These are phyloP conservation scores for Chlorella sorokiniana DNA, from an alignment of 139 green algal species.

Conservation along the genomic window DNA sequence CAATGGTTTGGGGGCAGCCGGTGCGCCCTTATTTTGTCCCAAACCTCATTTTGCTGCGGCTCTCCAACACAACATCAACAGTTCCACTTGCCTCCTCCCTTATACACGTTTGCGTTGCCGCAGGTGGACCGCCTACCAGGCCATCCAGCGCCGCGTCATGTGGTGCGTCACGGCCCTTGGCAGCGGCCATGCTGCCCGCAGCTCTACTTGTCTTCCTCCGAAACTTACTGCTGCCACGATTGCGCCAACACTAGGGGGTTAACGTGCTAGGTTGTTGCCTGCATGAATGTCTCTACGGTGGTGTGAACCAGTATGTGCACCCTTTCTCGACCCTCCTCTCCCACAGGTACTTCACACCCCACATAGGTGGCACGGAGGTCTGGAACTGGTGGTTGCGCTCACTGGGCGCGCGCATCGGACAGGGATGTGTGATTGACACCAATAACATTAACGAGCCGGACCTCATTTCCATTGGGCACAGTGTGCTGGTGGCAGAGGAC, in stretches of 20 bases:
- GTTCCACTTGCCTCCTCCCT: too few species aligned
- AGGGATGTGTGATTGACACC: background rate
- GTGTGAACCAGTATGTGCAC: too few species aligned
- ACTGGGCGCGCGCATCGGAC: background rate
- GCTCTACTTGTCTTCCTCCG: too few species aligned
- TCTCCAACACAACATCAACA: too few species aligned
- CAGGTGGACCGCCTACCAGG: background rate
- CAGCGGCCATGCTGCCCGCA: too few species aligned
- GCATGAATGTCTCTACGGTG: too few species aligned
- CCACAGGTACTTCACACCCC: background rate
- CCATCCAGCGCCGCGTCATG: background rate
- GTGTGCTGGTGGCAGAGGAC: background rate
- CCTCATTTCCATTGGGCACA: background rate
- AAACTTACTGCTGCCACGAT: too few species aligned
- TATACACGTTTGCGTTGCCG: too few species aligned
- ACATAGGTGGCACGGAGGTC: background rate
- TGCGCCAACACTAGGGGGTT: too few species aligned
- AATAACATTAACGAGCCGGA: background rate
- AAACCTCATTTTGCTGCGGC: background rate
- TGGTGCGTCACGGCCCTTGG: background rate
- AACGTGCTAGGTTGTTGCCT: too few species aligned
- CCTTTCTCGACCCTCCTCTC: too few species aligned
- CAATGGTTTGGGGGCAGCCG: background rate
- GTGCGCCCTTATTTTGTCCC: background rate
- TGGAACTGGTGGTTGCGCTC: background rate